These are phyloP conservation scores for Cytospora leucostoma DNA, from an alignment of 2,329 filamentous ascomycete genomes.

Conservation along the genomic window DNA sequence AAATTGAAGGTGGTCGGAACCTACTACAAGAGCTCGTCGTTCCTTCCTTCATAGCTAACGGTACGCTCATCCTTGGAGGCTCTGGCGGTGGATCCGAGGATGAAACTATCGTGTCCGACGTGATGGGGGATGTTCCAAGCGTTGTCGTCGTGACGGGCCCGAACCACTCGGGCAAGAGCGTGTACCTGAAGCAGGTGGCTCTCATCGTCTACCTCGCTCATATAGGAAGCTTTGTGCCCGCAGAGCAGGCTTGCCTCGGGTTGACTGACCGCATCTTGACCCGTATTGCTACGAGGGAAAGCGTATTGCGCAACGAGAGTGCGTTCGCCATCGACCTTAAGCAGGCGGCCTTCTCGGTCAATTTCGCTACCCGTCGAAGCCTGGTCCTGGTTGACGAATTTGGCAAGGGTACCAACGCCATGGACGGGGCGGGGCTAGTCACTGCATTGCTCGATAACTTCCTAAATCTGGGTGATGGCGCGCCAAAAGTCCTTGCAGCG, in stretches of 20 bases:
- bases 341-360: conserved; percentile 77
- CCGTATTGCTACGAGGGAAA: conserved; percentile 74
- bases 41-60: conserved; percentile 79
- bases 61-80: conserved; percentile 70
- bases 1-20: conserved; percentile 79
- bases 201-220: conserved; percentile 92
- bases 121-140: conserved; percentile 49
- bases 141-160: conserved; percentile 86
- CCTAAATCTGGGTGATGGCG: conserved; percentile 44
- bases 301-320: conserved; percentile 59
- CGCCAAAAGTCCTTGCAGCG: conserved; percentile 60
- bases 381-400: conserved; percentile 94
- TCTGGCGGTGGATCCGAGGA: conserved; percentile 26
- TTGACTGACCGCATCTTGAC: conserved; percentile 92
- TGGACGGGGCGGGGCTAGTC: conserved; percentile 61
- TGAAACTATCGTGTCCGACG: conserved; percentile 24
- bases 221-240: conserved; percentile 89
- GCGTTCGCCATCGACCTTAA: conserved; percentile 78
- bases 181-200: conserved; percentile 92
- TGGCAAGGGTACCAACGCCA: conserved; percentile 62
- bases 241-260: conserved; percentile 73
- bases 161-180: conserved; percentile 95
- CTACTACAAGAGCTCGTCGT: conserved; percentile 84
- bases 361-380: conserved; percentile 72
- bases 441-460: conserved; percentile 61